phyloP scores from a whole-genome alignment of 805 yeast genomes.

The Saturnispora halmiae region DNA sequence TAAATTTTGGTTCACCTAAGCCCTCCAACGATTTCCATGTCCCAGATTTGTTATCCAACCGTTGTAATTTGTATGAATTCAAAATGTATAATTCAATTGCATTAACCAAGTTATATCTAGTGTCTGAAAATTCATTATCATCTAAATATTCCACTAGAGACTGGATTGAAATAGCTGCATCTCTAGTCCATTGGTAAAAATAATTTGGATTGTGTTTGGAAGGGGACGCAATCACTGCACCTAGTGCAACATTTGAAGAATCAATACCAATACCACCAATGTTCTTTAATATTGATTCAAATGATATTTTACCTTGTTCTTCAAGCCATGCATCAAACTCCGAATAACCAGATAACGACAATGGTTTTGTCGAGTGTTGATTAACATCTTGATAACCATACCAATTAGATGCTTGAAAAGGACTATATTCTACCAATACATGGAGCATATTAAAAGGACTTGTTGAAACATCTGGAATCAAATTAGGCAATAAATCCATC shows the following conservation, averaged over 20 bases:
- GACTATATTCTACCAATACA: background rate
- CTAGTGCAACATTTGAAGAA: conserved; percentile 39
- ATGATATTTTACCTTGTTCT: conserved; percentile 34
- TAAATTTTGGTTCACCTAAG: conserved; percentile 87
- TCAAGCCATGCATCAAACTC: conserved; percentile 43
- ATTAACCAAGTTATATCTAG: conserved; percentile 13
- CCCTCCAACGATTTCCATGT: conserved; percentile 42
- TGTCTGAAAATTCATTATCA: conserved; percentile 29
- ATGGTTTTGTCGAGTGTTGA: background rate
- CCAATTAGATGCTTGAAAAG: background rate
- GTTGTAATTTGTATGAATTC: conserved; percentile 52
- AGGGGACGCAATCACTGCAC: conserved; percentile 82
- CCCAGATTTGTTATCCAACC: conserved; percentile 64
- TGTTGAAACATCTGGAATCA: background rate
- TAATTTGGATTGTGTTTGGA: conserved; percentile 66
- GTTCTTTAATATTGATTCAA: conserved; percentile 41
- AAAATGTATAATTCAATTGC: conserved; percentile 53
- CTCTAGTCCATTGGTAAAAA: conserved; percentile 86
- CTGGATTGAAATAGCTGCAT: conserved; percentile 71
- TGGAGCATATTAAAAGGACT: background rate
- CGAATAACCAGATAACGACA: background rate
- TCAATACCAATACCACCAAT: conserved; percentile 42
- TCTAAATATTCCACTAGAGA: conserved; percentile 50
- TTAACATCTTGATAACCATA: background rate
- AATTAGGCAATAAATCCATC: background rate